Conservation (phyloP, 148 eudicot species). For the Nepenthes mirabilis region DNA sequence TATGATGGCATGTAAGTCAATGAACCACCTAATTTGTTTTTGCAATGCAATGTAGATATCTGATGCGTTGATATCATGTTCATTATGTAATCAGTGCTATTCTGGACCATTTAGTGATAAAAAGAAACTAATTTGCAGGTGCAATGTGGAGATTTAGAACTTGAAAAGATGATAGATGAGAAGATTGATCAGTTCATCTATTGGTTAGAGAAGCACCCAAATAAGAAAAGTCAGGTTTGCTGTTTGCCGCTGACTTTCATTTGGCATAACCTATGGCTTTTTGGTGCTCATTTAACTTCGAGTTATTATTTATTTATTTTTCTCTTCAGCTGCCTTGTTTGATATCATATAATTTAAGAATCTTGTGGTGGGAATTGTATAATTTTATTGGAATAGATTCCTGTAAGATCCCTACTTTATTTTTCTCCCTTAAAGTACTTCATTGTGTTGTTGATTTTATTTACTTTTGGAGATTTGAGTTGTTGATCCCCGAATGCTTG, state of each 20-base stretch:
- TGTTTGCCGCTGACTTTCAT: background rate
- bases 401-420: background rate
- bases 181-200: slow-evolving; percentile 84
- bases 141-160: slow-evolving; percentile 80
- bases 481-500: background rate
- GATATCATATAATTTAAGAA: too few relatives aligned
- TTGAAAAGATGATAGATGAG: slow-evolving; percentile 90
- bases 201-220: slow-evolving; percentile 91
- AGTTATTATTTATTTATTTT: background rate
- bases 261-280: background rate
- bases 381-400: too few relatives aligned
- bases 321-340: too few relatives aligned
- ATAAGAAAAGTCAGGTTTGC: slow-evolving; percentile 91
- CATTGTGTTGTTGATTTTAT: background rate
- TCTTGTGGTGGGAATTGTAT: too few relatives aligned
- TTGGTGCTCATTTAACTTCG: background rate
- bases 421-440: background rate
- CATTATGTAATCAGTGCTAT: background rate
- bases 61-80: too few relatives aligned
- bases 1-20: too few relatives aligned
- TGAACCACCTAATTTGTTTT: too few relatives aligned
- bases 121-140: slow-evolving; percentile 27
- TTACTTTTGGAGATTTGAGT: background rate
- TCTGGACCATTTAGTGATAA: background rate
- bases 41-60: too few relatives aligned